Base-by-base conservation (phyloP, 2,329 filamentous ascomycete genomes). In the Nigrospora sphaerica region DNA sequence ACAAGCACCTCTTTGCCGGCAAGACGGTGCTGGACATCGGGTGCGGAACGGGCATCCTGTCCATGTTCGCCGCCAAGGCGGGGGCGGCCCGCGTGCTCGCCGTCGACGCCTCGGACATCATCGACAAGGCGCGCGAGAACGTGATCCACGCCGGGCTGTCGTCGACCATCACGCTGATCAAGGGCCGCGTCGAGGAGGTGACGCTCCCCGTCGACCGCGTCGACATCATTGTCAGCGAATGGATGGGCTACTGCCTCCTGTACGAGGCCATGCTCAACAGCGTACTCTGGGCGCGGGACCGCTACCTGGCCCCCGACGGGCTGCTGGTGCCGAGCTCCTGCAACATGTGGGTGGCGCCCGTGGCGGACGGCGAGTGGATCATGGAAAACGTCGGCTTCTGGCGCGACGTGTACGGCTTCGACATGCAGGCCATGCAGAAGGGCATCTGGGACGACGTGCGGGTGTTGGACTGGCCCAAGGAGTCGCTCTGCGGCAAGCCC, bases 251-350 rank as follows among this genome's bases (percentile, higher is more conserved):
- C 63, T 88, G 85, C 53, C 77, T 96, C 16, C 77, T 96, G 6
- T 97, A 95, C 65, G 91, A 97, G 68, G 89, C 90, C 46, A 97
- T 97, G 91, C 81, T 97, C 28, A 89, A 93, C 53, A 95, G 88
- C 42, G 88, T 97, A 18, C 76, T 97, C 43, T 92, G 82, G 60
- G 92, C 92, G 38, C 79, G 91, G 50, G 91, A 97, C 67, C 82
- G 80, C 55, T 96, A 95, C 65, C 80, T 97, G 19, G 82, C 79
- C 49, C 80, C 85, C 1, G 84, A 81, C 46, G 91, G 91, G 14
- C 73, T 96, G 44, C 83, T 97, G 71, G 86, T 93, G 3, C 92
- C 92, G 6, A 91, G 86, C 50, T 87, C 95, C 62, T 84, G 86
- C 50, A 90, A 84, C 32, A 78, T 97, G 55, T 87, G 86, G 65